Evolutionary conservation across 1,139 yeast species (phyloP).

Genomic region (Candida freyschussii): DNA sequence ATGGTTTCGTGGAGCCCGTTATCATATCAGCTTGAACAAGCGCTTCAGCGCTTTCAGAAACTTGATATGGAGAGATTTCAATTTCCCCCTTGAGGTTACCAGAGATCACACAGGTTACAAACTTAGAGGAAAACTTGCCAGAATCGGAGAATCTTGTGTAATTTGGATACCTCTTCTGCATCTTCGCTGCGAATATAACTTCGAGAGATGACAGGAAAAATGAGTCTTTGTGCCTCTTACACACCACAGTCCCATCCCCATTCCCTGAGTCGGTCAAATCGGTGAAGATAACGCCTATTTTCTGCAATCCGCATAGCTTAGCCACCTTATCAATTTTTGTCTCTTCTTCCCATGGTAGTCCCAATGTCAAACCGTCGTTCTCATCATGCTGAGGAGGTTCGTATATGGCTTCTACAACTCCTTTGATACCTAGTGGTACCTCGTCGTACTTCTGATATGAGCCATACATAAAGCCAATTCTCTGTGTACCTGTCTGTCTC

Average conservation of each 20-base stretch:
- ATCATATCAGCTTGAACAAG: slow-evolving; percentile 82
- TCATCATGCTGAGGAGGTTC: slow-evolving; percentile 91
- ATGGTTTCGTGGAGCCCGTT: slow-evolving; percentile 86
- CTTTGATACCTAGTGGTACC: slow-evolving; percentile 90
- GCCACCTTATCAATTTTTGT: slow-evolving; percentile 53
- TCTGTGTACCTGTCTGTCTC: slow-evolving; percentile 84
- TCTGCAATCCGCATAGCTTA: slow-evolving; percentile 53
- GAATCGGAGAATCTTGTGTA: slow-evolving; percentile 57
- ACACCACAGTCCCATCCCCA: slow-evolving; percentile 82
- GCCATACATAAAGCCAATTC: slow-evolving; percentile 85
- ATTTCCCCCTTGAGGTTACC: slow-evolving; percentile 86
- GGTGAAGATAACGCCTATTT: slow-evolving; percentile 83
- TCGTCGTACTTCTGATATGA: slow-evolving; percentile 69
- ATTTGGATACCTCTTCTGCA: slow-evolving; percentile 69
- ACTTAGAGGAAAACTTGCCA: slow-evolving; percentile 79
- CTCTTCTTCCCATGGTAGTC: slow-evolving; percentile 53
- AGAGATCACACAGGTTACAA: slow-evolving; percentile 86
- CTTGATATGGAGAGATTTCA: slow-evolving; percentile 89
- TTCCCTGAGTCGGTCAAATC: slow-evolving; percentile 86
- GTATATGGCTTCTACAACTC: slow-evolving; percentile 87
- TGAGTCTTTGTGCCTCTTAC: slow-evolving; percentile 90
- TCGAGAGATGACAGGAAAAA: slow-evolving; percentile 86
- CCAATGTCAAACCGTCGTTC: slow-evolving; percentile 73
- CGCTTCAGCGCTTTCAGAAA: slow-evolving; percentile 82
- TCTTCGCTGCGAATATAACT: slow-evolving; percentile 75